Evolutionary conservation across 352 stramenopile genomes (phyloP), one percentile per base, ranked within the genome.

Genomic region (Phytopythium kandeliae): DNA sequence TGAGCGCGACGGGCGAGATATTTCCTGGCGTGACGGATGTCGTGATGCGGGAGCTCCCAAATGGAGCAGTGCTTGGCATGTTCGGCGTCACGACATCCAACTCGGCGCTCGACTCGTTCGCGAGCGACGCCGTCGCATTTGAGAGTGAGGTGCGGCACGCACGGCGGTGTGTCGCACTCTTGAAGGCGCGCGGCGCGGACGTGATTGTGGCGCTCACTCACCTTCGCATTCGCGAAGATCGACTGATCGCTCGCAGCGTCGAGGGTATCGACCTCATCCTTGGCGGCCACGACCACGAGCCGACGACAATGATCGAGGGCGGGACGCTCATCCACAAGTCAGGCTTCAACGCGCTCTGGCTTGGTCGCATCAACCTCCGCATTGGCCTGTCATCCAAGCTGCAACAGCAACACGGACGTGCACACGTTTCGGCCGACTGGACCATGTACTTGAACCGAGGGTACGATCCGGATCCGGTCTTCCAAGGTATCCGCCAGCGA

Each of bases 211-310:
- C 70, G 40, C 48, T 92, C 21, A 92, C 81, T 10, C 81, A 92
- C 49, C 48, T 89, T 31, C 78, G 63, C 21, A 77, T 87, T 36
- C 71, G 61, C 8, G 63, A 86, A 36, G 82, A 92, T 62, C 62
- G 67, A 24, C 33, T 78, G 21, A 34, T 92, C 21, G 72, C 73
- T 7, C 48, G 59, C 0, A 62, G 60, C 24, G 61, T 76, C 26
- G 63, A 67, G 0, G 73, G 73, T 5, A 84, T 88, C 28, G 69
- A 91, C 50, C 49, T 93, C 26, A 85, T 95, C 26, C 58, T 96
- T 13, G 86, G 86, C 26, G 84, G 86, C n/a, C 86, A 96, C 63
- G 86, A 96, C 58, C 86, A 96, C 57, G 82, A 95, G 42, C 78
- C 78, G 0, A 78, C 89, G 47, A 79, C 83, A 37, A 28, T 83